Evolutionary conservation across 2,329 filamentous ascomycete genomes (phyloP).

Genomic region (Coniochaeta hoffmannii): DNA sequence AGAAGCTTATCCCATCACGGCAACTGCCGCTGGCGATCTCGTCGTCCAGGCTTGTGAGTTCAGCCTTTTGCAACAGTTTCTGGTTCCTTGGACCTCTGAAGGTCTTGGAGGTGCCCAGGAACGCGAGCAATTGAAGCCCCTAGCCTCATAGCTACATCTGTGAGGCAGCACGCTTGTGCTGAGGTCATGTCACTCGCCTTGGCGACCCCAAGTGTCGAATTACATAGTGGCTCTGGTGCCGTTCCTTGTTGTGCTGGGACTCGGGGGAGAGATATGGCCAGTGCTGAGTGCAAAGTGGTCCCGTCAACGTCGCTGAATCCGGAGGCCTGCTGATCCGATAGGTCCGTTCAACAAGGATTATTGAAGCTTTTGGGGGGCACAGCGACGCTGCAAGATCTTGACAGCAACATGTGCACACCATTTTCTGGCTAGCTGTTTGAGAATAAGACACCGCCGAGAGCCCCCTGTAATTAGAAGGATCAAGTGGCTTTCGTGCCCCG

Average conservation of each 20-base stretch:
- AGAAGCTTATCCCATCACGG: background rate
- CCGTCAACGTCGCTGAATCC: background rate
- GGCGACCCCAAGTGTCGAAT: no score
- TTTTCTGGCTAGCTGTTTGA: background rate
- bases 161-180: no score
- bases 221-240: no score
- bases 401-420: background rate
- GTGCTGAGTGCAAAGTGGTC: background rate
- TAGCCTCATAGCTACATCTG: background rate
- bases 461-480: background rate
- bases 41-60: background rate
- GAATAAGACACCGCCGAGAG: background rate
- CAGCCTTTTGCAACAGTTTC: background rate
- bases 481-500: background rate
- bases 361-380: background rate
- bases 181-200: no score
- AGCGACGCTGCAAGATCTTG: constrained; percentile 2
- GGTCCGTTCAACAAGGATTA: background rate
- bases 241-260: no score
- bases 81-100: background rate
- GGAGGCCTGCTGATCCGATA: background rate
- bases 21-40: background rate
- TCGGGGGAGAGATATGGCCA: background rate
- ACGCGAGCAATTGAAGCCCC: background rate
- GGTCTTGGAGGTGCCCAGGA: background rate